Evolutionary conservation across 441 rosid species (phyloP).

Genomic region (Adansonia gregorii): DNA sequence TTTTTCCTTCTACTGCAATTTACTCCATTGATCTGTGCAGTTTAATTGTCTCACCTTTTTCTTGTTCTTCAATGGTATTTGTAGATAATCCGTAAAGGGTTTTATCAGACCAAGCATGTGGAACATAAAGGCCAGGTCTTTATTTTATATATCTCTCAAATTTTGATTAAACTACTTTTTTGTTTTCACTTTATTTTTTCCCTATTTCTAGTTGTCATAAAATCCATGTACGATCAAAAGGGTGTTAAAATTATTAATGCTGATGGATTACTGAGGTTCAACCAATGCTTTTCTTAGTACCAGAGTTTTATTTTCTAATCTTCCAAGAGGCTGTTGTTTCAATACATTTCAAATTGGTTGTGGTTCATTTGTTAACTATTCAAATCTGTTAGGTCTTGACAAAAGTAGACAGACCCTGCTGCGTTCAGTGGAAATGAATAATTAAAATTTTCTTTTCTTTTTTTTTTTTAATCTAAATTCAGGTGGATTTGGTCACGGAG

Average conservation of each 20-base stretch:
- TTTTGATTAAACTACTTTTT: background rate
- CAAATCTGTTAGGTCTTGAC: background rate
- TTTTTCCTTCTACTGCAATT: background rate
- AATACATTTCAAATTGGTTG: background rate
- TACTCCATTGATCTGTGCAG: background rate
- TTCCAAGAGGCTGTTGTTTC: background rate
- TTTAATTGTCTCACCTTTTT: background rate
- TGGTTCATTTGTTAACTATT: background rate
- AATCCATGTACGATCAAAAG: slow-evolving; percentile 4
- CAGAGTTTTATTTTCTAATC: background rate
- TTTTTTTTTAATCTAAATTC: slow-evolving; percentile 19
- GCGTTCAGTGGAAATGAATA: background rate
- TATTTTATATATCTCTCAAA: background rate
- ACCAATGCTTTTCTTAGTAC: background rate
- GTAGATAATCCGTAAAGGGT: slow-evolving; percentile 78
- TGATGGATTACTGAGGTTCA: background rate
- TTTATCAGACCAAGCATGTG: slow-evolving; percentile 79
- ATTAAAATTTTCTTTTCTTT: background rate
- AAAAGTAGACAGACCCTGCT: background rate
- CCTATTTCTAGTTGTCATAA: slow-evolving; percentile 5
- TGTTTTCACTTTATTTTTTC: background rate
- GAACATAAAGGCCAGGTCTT: slow-evolving; percentile 93
- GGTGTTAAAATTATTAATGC: background rate
- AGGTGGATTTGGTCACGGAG: slow-evolving; percentile 98
- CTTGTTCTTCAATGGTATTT: slow-evolving; percentile 13